Evolutionary conservation across 768 basidiomycete species (phyloP).

Genomic region (Tricholoma sp.): DNA sequence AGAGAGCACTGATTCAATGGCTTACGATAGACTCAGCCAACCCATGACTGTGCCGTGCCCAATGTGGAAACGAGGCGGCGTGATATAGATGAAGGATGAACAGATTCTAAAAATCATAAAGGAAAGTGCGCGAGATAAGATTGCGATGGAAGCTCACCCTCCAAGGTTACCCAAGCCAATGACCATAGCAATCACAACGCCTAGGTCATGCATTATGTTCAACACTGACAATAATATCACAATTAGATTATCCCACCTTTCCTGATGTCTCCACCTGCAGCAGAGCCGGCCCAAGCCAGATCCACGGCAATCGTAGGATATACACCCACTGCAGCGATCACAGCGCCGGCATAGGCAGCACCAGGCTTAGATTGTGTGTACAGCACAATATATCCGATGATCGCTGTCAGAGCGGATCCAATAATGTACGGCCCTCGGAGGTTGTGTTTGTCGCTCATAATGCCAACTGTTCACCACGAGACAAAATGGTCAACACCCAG

Average conservation of each 20-base stretch:
- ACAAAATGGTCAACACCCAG: neutral
- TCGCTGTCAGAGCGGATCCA: conserved; percentile 32
- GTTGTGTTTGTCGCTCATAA: conserved; percentile 37
- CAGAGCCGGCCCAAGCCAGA: conserved; percentile 52
- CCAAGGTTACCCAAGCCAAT: conserved; percentile 53
- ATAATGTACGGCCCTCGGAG: conserved; percentile 47
- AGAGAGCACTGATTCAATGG: neutral
- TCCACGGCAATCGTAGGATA: conserved; percentile 43
- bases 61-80: conserved; percentile 30
- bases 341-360: conserved; percentile 41
- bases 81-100: conserved; percentile 36
- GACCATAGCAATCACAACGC: conserved; percentile 46
- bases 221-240: neutral
- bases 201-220: conserved; percentile 1
- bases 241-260: conserved; percentile 25
- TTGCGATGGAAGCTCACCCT: conserved; percentile 20
- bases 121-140: neutral
- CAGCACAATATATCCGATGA: conserved; percentile 48
- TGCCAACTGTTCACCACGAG: conserved; percentile 25
- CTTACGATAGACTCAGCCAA: conserved; percentile 30
- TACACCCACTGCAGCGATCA: conserved; percentile 48
- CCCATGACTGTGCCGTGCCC: conserved; percentile 32
- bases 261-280: conserved; percentile 52
- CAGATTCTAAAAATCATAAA: conserved; percentile 27
- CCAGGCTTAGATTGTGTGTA: conserved; percentile 30